phyloP scores from a whole-genome alignment of 1,284 basidiomycete genomes.

The Ceratobasidium sp. region DNA sequence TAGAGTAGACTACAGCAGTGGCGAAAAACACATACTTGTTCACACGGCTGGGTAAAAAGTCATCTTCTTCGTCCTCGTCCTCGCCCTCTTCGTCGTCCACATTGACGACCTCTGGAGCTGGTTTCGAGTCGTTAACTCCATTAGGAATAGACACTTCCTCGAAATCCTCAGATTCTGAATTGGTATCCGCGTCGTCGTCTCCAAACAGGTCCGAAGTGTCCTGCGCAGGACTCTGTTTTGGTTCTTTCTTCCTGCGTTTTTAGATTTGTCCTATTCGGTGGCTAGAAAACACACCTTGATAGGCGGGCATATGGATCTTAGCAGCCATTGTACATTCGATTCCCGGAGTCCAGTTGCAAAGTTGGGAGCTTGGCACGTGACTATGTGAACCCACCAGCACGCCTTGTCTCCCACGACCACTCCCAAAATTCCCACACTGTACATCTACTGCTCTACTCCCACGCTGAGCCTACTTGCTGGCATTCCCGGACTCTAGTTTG shows the following conservation, averaged over 20 bases:
- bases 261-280: neutral
- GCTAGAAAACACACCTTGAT: slow-evolving; percentile 25
- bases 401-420: slow-evolving; percentile 4
- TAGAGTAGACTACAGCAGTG: neutral
- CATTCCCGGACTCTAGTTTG: neutral
- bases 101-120: slow-evolving; percentile 13
- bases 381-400: neutral
- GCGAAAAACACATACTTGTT: slow-evolving; percentile 22
- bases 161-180: slow-evolving; percentile 36
- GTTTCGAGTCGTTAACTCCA: slow-evolving; percentile 17
- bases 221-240: slow-evolving; percentile 17
- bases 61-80: slow-evolving; percentile 40
- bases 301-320: slow-evolving; percentile 26
- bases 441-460: neutral
- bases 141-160: slow-evolving; percentile 40
- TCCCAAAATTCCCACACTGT: slow-evolving; percentile 1
- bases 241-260: slow-evolving; percentile 9
- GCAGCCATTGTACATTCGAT: slow-evolving; percentile 31
- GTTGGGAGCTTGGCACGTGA: slow-evolving; percentile 23
- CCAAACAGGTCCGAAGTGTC: slow-evolving; percentile 31
- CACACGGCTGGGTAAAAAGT: slow-evolving; percentile 40
- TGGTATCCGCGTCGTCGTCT: slow-evolving; percentile 29
- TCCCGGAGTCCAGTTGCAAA: slow-evolving; percentile 11
- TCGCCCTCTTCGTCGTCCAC: slow-evolving; percentile 24
- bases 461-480: neutral